These are phyloP conservation scores for Myxozyma geophila DNA, from an alignment of 805 yeast species.

Conservation along the genomic window DNA sequence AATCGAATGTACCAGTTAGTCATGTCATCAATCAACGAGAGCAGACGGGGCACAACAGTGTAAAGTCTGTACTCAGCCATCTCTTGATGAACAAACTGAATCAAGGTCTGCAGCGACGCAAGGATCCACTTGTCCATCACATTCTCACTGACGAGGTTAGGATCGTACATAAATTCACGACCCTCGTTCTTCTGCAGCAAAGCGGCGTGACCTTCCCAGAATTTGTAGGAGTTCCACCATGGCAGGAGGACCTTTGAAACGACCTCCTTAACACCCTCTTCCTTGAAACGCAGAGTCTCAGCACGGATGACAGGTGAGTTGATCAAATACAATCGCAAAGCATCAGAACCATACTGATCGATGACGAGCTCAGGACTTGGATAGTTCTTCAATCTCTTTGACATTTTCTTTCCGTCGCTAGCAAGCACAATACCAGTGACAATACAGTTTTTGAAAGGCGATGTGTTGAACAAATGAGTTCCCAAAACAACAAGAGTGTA, in stretches of 20 bases:
- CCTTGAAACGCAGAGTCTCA: slow-evolving; percentile 94
- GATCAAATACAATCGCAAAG: slow-evolving; percentile 91
- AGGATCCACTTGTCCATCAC: slow-evolving; percentile 98
- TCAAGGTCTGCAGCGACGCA: slow-evolving; percentile 93
- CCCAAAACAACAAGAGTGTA: slow-evolving; percentile 95
- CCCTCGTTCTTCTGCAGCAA: slow-evolving; percentile 76
- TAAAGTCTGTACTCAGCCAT: slow-evolving; percentile 89
- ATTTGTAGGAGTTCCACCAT: slow-evolving; percentile 98
- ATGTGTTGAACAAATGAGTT: slow-evolving; percentile 87
- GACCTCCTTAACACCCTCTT: slow-evolving; percentile 98
- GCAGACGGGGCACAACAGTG: slow-evolving; percentile 92
- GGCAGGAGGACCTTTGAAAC: slow-evolving; percentile 94
- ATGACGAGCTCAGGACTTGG: slow-evolving; percentile 90
- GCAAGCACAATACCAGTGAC: slow-evolving; percentile 97
- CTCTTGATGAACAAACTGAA: slow-evolving; percentile 83
- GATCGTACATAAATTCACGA: slow-evolving; percentile 73
- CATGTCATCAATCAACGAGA: slow-evolving; percentile 86
- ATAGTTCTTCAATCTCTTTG: slow-evolving; percentile 95
- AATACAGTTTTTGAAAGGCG: slow-evolving; percentile 93
- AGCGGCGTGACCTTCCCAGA: slow-evolving; percentile 92
- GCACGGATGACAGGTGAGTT: slow-evolving; percentile 98
- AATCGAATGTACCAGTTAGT: slow-evolving; percentile 99
- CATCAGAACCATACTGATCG: slow-evolving; percentile 95
- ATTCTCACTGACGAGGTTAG: slow-evolving; percentile 64
- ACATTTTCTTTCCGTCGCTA: slow-evolving; percentile 98